Conservation (phyloP, 306 rosid genomes). For the Arachis stenosperma region DNA sequence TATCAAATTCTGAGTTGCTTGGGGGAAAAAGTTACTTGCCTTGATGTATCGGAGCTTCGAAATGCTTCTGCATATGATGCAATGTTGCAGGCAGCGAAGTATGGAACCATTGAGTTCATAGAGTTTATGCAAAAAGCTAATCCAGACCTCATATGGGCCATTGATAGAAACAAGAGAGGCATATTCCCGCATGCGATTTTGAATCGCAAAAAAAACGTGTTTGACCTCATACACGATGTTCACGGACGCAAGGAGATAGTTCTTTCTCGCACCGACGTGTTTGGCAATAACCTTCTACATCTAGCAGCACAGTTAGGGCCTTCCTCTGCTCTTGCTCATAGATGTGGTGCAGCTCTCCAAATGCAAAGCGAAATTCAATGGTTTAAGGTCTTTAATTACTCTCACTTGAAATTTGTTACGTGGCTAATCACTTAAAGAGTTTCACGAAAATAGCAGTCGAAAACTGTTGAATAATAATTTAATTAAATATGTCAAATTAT, state of each 20-base stretch:
- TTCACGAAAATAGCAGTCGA: no score
- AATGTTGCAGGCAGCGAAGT: conserved; percentile 27
- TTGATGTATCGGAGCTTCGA: neutral
- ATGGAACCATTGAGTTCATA: conserved; percentile 31
- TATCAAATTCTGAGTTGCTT: neutral
- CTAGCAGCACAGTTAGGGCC: conserved; percentile 33
- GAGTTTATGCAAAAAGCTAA: neutral
- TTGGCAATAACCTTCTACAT: conserved; percentile 31
- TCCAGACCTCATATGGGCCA: neutral
- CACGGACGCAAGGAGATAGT: conserved; percentile 8
- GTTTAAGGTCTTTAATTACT: conserved; percentile 18
- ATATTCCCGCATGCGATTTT: conserved; percentile 34
- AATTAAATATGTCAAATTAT: no score
- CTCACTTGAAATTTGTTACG: no score
- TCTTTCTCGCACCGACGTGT: neutral
- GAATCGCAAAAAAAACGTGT: conserved; percentile 12
- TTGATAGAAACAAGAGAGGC: conserved; percentile 10
- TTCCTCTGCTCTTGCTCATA: conserved; percentile 8
- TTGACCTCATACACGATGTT: neutral
- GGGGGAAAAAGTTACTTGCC: neutral
- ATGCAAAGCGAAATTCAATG: conserved; percentile 42
- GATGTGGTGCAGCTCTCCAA: conserved; percentile 26
- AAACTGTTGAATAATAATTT: no score
- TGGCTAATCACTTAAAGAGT: no score
- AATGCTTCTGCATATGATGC: neutral